A percentile compares a stretch with the other conserved stretches of the same genome.
phyloP scores from a whole-genome alignment of 768 basidiomycete genomes.

The Psilocybe tampanensis region DNA sequence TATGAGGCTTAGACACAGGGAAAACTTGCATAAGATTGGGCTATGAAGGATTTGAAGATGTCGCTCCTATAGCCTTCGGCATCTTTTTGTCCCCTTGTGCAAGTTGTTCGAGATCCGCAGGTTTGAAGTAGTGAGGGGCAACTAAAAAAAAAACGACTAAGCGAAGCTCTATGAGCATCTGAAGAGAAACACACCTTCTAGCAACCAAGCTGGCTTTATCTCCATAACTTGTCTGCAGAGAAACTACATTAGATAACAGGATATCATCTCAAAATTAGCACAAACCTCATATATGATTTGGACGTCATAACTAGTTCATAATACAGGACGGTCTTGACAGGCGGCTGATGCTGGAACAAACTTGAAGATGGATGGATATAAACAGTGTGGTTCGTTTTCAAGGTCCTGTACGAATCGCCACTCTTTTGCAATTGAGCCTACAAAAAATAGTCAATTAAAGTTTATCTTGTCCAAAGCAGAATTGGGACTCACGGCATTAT shows the following conservation, averaged over 20 bases:
- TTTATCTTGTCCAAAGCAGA: slow-evolving; percentile 1
- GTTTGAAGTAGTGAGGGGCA: slow-evolving; percentile 96
- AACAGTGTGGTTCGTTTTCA: slow-evolving; percentile 95
- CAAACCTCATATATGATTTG: slow-evolving; percentile 91
- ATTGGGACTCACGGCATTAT: slow-evolving; percentile 71
- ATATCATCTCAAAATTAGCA: slow-evolving; percentile 2
- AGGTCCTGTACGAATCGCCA: slow-evolving; percentile 95
- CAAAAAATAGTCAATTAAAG: background rate
- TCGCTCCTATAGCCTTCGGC: slow-evolving; percentile 74
- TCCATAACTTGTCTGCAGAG: slow-evolving; percentile 88
- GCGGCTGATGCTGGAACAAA: slow-evolving; percentile 94
- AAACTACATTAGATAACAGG: background rate
- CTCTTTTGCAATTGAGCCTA: slow-evolving; percentile 93
- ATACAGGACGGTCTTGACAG: slow-evolving; percentile 86
- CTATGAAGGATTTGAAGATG: slow-evolving; percentile 25
- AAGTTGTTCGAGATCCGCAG: slow-evolving; percentile 78
- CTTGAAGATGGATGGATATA: slow-evolving; percentile 96
- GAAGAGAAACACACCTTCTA: slow-evolving; percentile 67
- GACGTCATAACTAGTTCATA: slow-evolving; percentile 98
- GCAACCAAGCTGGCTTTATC: slow-evolving; percentile 92
- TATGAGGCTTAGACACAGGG: background rate
- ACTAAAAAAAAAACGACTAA: slow-evolving; percentile 46
- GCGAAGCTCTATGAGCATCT: background rate
- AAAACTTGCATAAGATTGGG: background rate
- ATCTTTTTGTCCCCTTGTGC: slow-evolving; percentile 88